Percentiles rank a stretch among this genome's conserved stretches.
Conservation (phyloP, 2,329 filamentous ascomycete genomes). For the Ceratocystis cacaofunesta region DNA sequence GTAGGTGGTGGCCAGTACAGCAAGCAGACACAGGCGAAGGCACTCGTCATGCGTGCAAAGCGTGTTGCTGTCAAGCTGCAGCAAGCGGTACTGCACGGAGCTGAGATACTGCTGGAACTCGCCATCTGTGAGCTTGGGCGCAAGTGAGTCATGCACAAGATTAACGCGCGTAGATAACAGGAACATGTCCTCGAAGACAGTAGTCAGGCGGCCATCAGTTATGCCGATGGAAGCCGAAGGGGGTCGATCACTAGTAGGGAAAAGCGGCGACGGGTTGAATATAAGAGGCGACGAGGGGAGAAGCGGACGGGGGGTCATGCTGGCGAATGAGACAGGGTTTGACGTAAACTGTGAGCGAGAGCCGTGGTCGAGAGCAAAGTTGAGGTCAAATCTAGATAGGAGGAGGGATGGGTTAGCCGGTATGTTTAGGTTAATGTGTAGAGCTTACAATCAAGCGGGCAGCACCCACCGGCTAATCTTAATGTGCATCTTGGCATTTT, state of each 20-base stretch:
- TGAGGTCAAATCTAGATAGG: constrained; percentile 12
- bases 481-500: constrained; percentile 17
- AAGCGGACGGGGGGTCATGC: constrained; percentile 11
- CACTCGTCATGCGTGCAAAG: constrained; percentile 13
- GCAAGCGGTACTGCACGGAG: constrained; percentile 13
- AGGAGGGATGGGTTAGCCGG: not conserved
- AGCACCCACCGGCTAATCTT: constrained; percentile 13
- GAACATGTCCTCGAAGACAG: constrained; percentile 16
- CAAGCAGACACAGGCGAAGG: constrained; percentile 10
- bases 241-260: not conserved
- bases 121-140: constrained; percentile 13
- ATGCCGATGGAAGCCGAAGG: constrained; percentile 7
- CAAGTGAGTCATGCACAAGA: constrained; percentile 9
- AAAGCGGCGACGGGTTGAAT: not conserved
- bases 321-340: constrained; percentile 10
- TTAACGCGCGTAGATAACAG: constrained; percentile 12
- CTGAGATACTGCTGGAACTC: constrained; percentile 15
- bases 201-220: constrained; percentile 11
- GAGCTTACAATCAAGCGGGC: not conserved
- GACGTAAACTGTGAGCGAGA: constrained; percentile 9
- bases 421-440: not conserved
- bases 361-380: constrained; percentile 13
- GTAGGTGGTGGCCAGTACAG: constrained; percentile 16
- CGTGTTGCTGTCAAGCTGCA: constrained; percentile 12
- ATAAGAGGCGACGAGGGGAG: constrained; percentile 6